Evolutionary conservation across 306 rosid genomes (phyloP).

Genomic region (Fragaria vesca): DNA sequence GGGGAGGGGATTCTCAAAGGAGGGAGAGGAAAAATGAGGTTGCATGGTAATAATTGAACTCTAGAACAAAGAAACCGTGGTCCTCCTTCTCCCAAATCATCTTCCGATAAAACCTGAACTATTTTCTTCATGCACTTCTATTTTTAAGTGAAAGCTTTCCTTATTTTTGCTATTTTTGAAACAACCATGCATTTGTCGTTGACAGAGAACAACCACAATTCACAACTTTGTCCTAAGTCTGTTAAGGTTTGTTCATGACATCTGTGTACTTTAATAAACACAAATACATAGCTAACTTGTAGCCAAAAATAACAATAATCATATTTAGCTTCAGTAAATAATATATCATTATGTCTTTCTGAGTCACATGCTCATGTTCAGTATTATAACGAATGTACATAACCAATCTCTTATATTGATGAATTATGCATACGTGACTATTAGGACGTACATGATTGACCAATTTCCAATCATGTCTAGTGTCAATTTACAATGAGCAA

Average conservation of each 20-base stretch:
- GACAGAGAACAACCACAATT: neutral
- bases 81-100: constrained; percentile 5
- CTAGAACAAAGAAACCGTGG: constrained; percentile 23
- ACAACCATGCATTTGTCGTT: neutral
- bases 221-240: neutral
- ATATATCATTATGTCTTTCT: no score
- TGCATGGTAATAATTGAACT: constrained; percentile 26
- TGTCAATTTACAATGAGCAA: no score
- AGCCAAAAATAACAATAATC: neutral
- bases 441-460: no score
- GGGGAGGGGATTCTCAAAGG: constrained; percentile 45
- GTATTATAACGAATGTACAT: no score
- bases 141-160: constrained; percentile 8
- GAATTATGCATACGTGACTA: no score
- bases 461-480: no score
- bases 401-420: no score
- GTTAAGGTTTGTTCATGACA: neutral
- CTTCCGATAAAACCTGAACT: constrained; percentile 21
- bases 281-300: neutral
- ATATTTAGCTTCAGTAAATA: neutral
- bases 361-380: no score
- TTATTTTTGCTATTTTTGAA: constrained; percentile 13
- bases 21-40: constrained; percentile 20
- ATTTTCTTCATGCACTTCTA: constrained; percentile 11
- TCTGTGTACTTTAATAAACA: neutral